Base-by-base conservation (phyloP, 2,329 filamentous ascomycete genomes). In the Aureobasidium sp. region DNA sequence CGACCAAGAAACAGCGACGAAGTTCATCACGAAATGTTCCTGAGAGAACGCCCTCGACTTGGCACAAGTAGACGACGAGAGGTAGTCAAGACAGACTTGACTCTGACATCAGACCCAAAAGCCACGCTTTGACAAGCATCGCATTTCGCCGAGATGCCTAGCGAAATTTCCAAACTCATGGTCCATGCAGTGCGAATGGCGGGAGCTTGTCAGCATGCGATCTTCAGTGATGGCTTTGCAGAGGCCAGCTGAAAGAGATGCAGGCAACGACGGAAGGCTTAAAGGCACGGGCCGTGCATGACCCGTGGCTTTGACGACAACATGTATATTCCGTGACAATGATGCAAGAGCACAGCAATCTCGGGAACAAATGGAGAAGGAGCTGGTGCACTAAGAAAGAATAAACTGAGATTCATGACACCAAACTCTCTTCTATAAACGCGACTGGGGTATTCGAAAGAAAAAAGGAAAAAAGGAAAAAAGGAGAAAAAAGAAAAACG, bases 361-460 rank as follows among this genome's bases (percentile, higher is more conserved):
- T n/a, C n/a, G n/a, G n/a, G n/a, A n/a, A n/a, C n/a, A n/a, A n/a
- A n/a, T n/a, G n/a, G n/a, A n/a, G n/a, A n/a, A n/a, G n/a, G n/a
- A n/a, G n/a, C n/a, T n/a, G n/a, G 36, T 39, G 14, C 36, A 17
- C 36, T 7, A 39, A 31, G n/a, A 49, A 15, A 20, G 12, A 34
- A 22, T 14, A 11, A 20, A 5, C 9, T 31, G 14, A 17, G 34
- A 17, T 34, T 34, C 34, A 44, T 34, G 15, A 44, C 37, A 42
- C 17, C 52, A 29, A 44, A 44, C 39, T 56, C 39, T 56, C 37
- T 56, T 56, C 27, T 44, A 42, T 56, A 22, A 56, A 17, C 52
- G 37, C 52, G 12, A n/a, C 39, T 22, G 52, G 52, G 52, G 52
- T 56, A 56, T 55, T 41, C 12, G 39, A 44, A 44, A 8, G 5